A percentile compares a stretch with the other conserved stretches of the same genome.
These are phyloP conservation scores for Verticillium alfalfae DNA, from an alignment of 2,329 filamentous ascomycete species.

Conservation along the genomic window DNA sequence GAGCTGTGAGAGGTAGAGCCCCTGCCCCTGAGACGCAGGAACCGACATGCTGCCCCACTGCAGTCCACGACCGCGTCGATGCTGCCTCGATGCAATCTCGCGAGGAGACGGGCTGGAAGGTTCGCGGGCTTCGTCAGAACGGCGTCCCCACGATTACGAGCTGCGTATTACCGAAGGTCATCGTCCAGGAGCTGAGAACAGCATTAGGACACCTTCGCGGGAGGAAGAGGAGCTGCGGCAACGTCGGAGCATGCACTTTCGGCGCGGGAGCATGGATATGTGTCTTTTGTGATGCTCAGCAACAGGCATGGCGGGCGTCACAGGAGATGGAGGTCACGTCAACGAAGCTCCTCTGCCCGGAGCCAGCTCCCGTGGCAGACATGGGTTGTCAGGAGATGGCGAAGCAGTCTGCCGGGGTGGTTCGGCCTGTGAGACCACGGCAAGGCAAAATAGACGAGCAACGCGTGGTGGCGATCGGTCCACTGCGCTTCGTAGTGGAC, in stretches of 20 bases:
- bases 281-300: neutral
- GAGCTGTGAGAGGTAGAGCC: neutral
- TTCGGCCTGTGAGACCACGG: neutral
- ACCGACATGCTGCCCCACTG: neutral
- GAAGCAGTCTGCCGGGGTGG: neutral
- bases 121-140: neutral
- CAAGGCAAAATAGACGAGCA: neutral
- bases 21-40: neutral
- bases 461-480: neutral
- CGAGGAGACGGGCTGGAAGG: neutral
- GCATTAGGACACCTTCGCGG: neutral
- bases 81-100: neutral
- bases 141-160: neutral
- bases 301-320: neutral
- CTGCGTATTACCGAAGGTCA: neutral
- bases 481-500: neutral
- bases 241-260: neutral
- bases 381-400: neutral
- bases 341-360: neutral
- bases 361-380: neutral
- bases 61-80: neutral
- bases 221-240: neutral
- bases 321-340: neutral
- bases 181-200: neutral
- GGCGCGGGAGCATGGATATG: neutral